Evolutionary conservation across 2,329 filamentous ascomycete species (phyloP).

Genomic region (Apiospora arundinis): DNA sequence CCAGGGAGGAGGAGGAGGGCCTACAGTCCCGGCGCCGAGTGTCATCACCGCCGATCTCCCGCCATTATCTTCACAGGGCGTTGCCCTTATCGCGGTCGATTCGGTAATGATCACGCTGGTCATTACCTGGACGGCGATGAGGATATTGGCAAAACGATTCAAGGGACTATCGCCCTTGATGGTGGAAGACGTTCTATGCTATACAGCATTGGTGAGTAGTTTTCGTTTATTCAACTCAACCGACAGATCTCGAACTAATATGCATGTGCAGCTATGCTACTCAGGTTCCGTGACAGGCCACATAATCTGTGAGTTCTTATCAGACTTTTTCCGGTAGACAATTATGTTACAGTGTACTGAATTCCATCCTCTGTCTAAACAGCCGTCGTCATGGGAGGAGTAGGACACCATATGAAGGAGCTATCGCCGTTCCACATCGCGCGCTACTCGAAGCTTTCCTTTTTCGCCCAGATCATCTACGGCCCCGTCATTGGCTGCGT

Average conservation of each 20-base stretch:
- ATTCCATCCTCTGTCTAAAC: not conserved
- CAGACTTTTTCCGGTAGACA: too few species aligned
- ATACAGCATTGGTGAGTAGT: not conserved
- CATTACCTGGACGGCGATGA: not conserved
- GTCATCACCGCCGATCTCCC: not conserved
- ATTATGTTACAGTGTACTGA: not conserved
- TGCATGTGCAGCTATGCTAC: not conserved
- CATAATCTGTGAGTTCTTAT: not conserved
- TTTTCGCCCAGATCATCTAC: slow-evolving; percentile 29
- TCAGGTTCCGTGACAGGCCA: not conserved
- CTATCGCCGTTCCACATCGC: slow-evolving; percentile 37
- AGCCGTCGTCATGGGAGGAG: slow-evolving; percentile 4
- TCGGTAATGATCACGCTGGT: not conserved
- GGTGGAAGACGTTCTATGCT: not conserved
- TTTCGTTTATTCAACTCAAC: not conserved
- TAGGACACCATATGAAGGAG: not conserved
- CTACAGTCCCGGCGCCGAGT: not conserved
- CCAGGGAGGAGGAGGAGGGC: not conserved
- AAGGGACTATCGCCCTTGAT: not conserved
- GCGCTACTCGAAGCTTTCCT: slow-evolving; percentile 25
- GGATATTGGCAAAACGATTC: not conserved
- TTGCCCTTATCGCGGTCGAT: not conserved
- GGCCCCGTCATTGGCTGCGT: slow-evolving; percentile 28
- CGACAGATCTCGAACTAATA: not conserved
- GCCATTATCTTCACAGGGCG: not conserved